phyloP scores from a whole-genome alignment of 495 filamentous ascomycete genomes.

The Cetradonia linearis region DNA sequence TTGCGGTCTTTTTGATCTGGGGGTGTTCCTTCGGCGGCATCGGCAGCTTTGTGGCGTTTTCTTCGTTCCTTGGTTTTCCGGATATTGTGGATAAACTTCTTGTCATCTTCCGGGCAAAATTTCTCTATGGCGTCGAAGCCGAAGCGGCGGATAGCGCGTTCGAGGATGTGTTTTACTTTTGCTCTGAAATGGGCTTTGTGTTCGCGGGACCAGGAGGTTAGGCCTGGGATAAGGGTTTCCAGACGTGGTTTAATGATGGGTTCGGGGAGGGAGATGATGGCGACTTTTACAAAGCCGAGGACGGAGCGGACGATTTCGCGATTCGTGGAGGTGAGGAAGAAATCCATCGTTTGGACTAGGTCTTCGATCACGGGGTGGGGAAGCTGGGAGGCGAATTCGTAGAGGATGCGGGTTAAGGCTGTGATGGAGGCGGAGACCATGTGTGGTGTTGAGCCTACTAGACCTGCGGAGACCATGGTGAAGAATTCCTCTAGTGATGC shows the following conservation, averaged over 20 bases:
- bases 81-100: slow-evolving; percentile 85
- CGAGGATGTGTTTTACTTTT: slow-evolving; percentile 95
- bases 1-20: slow-evolving; percentile 28
- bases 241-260: slow-evolving; percentile 66
- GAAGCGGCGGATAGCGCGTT: slow-evolving; percentile 84
- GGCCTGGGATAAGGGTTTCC: slow-evolving; percentile 64
- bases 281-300: slow-evolving; percentile 93
- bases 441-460: slow-evolving; percentile 82
- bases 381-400: slow-evolving; percentile 61
- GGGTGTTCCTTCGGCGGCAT: slow-evolving; percentile 26
- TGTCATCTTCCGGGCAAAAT: slow-evolving; percentile 70
- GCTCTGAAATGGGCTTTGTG: slow-evolving; percentile 92
- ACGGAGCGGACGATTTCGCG: slow-evolving; percentile 89
- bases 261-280: slow-evolving; percentile 70
- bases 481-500: slow-evolving; percentile 90
- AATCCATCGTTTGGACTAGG: slow-evolving; percentile 80
- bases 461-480: slow-evolving; percentile 93
- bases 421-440: slow-evolving; percentile 94
- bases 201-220: slow-evolving; percentile 94
- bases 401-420: slow-evolving; percentile 80
- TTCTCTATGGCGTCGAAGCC: slow-evolving; percentile 67
- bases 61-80: slow-evolving; percentile 80
- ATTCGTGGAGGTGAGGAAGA: slow-evolving; percentile 91
- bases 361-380: slow-evolving; percentile 56
- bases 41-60: slow-evolving; percentile 61